A percentile compares a stretch with the other conserved stretches of the same genome.
phyloP scores from a whole-genome alignment of 495 filamentous ascomycete genomes.

The Penicillium lividum region DNA sequence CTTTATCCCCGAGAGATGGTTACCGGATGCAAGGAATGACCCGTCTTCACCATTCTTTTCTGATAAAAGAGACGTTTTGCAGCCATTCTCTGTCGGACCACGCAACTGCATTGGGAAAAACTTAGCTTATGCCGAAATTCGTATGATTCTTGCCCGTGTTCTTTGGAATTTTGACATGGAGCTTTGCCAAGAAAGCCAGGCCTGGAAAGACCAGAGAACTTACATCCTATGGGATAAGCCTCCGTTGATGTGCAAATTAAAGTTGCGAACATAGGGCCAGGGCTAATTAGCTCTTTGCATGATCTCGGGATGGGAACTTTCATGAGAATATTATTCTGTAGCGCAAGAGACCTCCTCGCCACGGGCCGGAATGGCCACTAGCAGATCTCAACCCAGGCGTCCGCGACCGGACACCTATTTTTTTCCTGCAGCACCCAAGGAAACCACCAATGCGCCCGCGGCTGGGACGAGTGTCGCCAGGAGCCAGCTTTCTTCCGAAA shows the following conservation, averaged over 20 bases:
- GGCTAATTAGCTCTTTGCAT: too few relatives aligned
- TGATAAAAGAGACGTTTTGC: constrained; percentile 25
- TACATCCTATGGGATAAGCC: constrained; percentile 44
- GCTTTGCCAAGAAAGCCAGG: constrained; percentile 15
- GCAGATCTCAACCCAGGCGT: too few relatives aligned
- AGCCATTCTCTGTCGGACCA: constrained; percentile 41
- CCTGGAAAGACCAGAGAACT: constrained; percentile 38
- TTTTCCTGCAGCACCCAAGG: too few relatives aligned
- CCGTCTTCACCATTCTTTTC: too few relatives aligned
- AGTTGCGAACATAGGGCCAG: not conserved
- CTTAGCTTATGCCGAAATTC: constrained; percentile 48
- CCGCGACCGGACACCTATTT: too few relatives aligned
- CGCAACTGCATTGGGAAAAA: constrained; percentile 56
- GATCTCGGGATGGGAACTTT: too few relatives aligned
- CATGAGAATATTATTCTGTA: too few relatives aligned
- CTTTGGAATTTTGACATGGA: constrained; percentile 48
- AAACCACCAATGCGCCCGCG: too few relatives aligned
- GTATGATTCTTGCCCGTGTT: constrained; percentile 38
- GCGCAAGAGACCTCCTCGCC: too few relatives aligned
- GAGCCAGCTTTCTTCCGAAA: too few relatives aligned
- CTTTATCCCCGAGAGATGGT: constrained; percentile 54
- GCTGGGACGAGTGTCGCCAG: too few relatives aligned
- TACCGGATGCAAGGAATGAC: constrained; percentile 26
- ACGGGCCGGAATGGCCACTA: too few relatives aligned
- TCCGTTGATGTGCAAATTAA: constrained; percentile 36